A percentile compares a stretch with the other conserved stretches of the same genome.
These are phyloP conservation scores for Aspergillus aculeatus DNA, from an alignment of 2,329 filamentous ascomycete genomes.

Conservation along the genomic window DNA sequence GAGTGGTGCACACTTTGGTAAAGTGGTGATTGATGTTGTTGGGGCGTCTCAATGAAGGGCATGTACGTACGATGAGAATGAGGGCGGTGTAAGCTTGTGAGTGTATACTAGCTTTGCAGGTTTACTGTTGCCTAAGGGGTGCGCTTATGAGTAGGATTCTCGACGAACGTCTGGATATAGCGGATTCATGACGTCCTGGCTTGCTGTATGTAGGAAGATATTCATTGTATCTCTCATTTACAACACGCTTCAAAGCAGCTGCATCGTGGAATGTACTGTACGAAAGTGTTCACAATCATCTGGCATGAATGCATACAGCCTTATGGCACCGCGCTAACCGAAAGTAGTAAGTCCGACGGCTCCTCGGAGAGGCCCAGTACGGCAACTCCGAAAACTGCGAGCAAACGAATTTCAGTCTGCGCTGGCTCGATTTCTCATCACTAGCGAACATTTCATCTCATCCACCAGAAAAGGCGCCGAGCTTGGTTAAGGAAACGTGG, in stretches of 20 bases:
- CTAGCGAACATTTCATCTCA: neutral
- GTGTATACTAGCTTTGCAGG: too few species aligned
- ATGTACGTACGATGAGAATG: too few species aligned
- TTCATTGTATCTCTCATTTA: too few species aligned
- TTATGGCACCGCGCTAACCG: neutral
- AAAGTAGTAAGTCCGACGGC: neutral
- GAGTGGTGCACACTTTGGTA: conserved; percentile 55
- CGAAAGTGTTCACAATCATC: too few species aligned
- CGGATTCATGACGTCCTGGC: too few species aligned
- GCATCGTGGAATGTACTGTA: too few species aligned
- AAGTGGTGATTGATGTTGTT: conserved; percentile 53
- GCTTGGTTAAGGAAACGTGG: neutral
- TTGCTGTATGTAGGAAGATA: too few species aligned
- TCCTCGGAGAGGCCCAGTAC: neutral
- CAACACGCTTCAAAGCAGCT: too few species aligned
- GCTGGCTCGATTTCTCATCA: neutral
- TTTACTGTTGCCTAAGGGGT: too few species aligned
- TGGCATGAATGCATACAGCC: neutral
- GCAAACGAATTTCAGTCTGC: neutral
- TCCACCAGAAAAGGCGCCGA: neutral
- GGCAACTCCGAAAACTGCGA: neutral
- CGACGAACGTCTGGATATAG: too few species aligned
- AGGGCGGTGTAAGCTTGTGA: too few species aligned
- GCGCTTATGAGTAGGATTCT: too few species aligned
- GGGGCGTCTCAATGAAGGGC: neutral